Conservation (phyloP, 106 monocot species). For the Triglochin maritima region DNA sequence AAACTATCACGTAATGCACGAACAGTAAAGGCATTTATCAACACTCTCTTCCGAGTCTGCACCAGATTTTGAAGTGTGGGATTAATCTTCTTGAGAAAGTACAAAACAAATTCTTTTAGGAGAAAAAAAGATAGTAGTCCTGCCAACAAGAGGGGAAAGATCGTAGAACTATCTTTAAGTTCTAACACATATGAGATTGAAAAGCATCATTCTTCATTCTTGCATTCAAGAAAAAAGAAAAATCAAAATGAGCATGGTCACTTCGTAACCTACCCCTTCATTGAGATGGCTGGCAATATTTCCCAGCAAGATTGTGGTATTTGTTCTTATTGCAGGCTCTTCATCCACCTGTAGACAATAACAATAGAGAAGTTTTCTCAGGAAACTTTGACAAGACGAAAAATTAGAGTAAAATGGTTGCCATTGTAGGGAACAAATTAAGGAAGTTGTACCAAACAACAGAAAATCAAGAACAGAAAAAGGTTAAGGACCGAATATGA, state of each 20-base stretch:
- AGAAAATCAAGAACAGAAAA: neutral
- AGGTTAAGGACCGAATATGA: neutral
- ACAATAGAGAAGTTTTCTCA: neutral
- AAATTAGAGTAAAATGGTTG: neutral
- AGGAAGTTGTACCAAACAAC: neutral
- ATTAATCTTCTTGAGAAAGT: no score
- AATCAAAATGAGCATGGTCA: no score
- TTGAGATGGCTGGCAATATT: conserved; percentile 93
- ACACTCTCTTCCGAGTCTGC: conserved; percentile 98
- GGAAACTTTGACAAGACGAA: neutral
- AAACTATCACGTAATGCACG: conserved; percentile 90
- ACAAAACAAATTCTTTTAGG: neutral
- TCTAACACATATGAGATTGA: no score
- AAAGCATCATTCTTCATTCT: no score
- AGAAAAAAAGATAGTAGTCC: neutral
- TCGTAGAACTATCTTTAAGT: no score
- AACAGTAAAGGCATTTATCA: conserved; percentile 97
- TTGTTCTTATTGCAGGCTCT: conserved; percentile 96
- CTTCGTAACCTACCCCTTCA: conserved; percentile 65
- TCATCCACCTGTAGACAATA: conserved; percentile 69
- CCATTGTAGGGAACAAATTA: neutral
- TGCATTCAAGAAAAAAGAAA: no score
- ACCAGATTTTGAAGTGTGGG: neutral
- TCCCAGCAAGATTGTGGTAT: conserved; percentile 93
- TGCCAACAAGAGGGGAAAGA: no score